These are phyloP conservation scores for Daldinia grandis DNA, from an alignment of 495 filamentous ascomycete species.

Conservation along the genomic window DNA sequence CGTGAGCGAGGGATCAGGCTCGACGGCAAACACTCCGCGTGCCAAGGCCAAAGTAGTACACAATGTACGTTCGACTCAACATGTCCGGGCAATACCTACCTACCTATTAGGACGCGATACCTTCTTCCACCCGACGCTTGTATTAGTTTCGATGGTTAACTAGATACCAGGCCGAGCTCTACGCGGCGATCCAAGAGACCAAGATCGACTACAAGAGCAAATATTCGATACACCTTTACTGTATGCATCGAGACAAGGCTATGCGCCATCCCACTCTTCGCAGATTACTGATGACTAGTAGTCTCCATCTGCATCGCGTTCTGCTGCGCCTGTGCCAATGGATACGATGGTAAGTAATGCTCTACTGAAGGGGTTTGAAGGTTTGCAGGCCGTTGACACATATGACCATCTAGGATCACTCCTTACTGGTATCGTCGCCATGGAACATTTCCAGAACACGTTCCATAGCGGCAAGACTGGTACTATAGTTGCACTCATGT, in stretches of 20 bases:
- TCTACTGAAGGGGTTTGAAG: not conserved
- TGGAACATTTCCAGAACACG: slow-evolving; percentile 50
- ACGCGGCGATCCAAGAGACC: slow-evolving; percentile 64
- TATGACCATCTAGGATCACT: slow-evolving; percentile 47
- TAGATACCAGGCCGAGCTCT: slow-evolving; percentile 61
- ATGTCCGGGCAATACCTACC: no score
- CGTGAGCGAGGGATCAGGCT: slow-evolving; percentile 48
- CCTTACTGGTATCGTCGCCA: slow-evolving; percentile 55
- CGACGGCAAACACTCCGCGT: slow-evolving; percentile 49
- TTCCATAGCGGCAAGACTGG: slow-evolving; percentile 52
- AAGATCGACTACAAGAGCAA: slow-evolving; percentile 65
- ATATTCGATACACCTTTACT: slow-evolving; percentile 63
- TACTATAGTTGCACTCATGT: slow-evolving; percentile 51
- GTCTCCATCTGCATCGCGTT: slow-evolving; percentile 55
- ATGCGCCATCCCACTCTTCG: not conserved
- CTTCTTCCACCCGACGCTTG: not conserved
- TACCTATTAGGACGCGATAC: not conserved
- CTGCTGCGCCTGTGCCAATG: slow-evolving; percentile 62
- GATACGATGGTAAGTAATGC: slow-evolving; percentile 53
- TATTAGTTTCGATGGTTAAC: slow-evolving; percentile 23
- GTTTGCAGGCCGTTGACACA: slow-evolving; percentile 12
- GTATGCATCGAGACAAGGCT: slow-evolving; percentile 42
- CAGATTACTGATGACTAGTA: slow-evolving; percentile 27
- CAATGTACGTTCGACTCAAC: slow-evolving; percentile 55
- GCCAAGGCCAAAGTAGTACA: slow-evolving; percentile 59